Percentiles rank a stretch among this genome's conserved stretches.
These are phyloP conservation scores for Clitocybe nebularis DNA, from an alignment of 1,284 basidiomycete genomes.

Conservation along the genomic window DNA sequence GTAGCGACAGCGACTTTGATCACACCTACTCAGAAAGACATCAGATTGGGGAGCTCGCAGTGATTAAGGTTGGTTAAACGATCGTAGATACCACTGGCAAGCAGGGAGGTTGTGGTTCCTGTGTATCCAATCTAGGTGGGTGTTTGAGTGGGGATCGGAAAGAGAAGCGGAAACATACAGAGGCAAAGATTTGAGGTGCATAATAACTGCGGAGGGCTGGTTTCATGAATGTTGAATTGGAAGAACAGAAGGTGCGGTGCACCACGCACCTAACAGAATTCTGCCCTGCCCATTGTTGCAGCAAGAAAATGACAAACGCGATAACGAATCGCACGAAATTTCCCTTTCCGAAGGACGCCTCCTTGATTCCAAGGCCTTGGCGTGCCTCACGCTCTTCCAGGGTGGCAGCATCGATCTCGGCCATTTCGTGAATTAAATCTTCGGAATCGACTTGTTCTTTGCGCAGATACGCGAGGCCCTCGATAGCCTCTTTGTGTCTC, in stretches of 20 bases:
- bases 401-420: conserved; percentile 66
- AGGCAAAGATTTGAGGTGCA: conserved; percentile 69
- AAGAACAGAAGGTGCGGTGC: conserved; percentile 15
- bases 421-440: conserved; percentile 51
- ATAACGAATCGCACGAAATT: conserved; percentile 71
- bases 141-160: background rate
- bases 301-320: conserved; percentile 63
- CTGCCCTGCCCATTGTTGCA: conserved; percentile 72
- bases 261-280: conserved; percentile 55
- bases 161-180: conserved; percentile 34
- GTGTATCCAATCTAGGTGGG: conserved; percentile 57
- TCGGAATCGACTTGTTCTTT: conserved; percentile 43
- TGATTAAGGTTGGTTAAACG: background rate
- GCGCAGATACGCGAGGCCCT: conserved; percentile 57
- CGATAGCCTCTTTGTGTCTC: conserved; percentile 44
- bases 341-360: conserved; percentile 72
- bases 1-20: conserved; percentile 63
- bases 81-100: conserved; percentile 83
- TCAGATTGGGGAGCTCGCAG: background rate
- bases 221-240: conserved; percentile 37
- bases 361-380: conserved; percentile 52
- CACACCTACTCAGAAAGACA: conserved; percentile 5
- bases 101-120: conserved; percentile 55
- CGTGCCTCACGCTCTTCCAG: conserved; percentile 58
- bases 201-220: conserved; percentile 75